Percentiles rank a stretch among this genome's conserved stretches.
Conservation (phyloP, 768 basidiomycete species). For the Rhodotorula taiwanensis region DNA sequence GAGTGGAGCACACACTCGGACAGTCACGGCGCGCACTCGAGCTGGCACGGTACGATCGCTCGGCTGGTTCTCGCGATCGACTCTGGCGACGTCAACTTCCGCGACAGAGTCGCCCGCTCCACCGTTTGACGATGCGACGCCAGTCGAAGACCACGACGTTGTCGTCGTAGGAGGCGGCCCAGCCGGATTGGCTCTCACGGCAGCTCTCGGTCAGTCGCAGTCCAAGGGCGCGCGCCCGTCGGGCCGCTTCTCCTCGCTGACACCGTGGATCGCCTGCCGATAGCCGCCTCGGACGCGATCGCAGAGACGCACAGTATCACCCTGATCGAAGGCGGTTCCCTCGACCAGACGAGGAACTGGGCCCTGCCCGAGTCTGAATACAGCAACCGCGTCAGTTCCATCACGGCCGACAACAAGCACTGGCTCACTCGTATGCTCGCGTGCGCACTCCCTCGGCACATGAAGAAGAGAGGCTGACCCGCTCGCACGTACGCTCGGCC, state of each 20-base stretch:
- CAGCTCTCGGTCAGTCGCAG: constrained; percentile 69
- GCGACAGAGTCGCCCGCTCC: background rate
- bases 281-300: constrained; percentile 55
- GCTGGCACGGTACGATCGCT: background rate
- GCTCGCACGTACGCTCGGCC: background rate
- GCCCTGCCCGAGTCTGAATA: constrained; percentile 50
- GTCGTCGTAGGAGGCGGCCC: constrained; percentile 94
- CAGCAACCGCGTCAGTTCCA: constrained; percentile 79
- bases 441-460: background rate
- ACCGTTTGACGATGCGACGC: background rate
- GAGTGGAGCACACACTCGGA: background rate
- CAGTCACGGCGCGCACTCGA: too few species aligned
- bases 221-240: too few species aligned
- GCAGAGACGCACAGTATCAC: constrained; percentile 58
- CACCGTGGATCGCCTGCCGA: background rate
- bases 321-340: constrained; percentile 73
- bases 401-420: constrained; percentile 64
- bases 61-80: constrained; percentile 4
- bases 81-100: background rate
- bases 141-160: constrained; percentile 56
- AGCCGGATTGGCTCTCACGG: constrained; percentile 79
- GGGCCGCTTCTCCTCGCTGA: background rate
- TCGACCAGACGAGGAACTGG: constrained; percentile 67
- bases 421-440: constrained; percentile 59
- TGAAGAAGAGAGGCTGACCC: background rate